A percentile compares a stretch with the other conserved stretches of the same genome.
Conservation (phyloP, 768 basidiomycete genomes). For the Boletus vinaceobasis region DNA sequence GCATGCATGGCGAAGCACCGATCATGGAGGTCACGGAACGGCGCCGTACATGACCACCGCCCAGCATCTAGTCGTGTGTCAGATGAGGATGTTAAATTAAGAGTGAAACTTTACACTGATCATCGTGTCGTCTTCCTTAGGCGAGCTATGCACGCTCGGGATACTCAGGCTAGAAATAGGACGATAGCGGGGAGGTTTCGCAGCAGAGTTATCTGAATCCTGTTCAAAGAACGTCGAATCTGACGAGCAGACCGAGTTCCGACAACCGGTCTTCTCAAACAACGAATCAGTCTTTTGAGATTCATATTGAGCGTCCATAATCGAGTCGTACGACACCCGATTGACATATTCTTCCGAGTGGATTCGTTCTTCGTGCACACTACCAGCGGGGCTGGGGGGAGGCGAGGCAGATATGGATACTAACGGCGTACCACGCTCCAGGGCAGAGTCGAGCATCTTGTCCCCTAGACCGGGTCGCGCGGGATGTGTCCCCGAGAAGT, state of each 20-base stretch:
- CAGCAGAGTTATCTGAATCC: slow-evolving; percentile 29
- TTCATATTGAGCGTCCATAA: slow-evolving; percentile 51
- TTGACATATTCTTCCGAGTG: slow-evolving; percentile 23
- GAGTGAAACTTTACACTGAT: slow-evolving; percentile 53
- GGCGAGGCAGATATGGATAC: slow-evolving; percentile 67
- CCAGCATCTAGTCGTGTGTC: slow-evolving; percentile 59
- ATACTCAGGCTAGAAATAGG: slow-evolving; percentile 65
- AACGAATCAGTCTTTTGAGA: slow-evolving; percentile 47
- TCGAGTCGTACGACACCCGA: slow-evolving; percentile 58
- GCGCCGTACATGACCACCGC: slow-evolving; percentile 71
- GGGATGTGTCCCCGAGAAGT: slow-evolving; percentile 54
- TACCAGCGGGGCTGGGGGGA: slow-evolving; percentile 37
- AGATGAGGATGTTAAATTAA: background rate
- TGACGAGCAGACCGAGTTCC: slow-evolving; percentile 45
- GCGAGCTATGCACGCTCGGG: slow-evolving; percentile 44
- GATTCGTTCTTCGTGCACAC: slow-evolving; percentile 10
- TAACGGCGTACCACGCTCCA: slow-evolving; percentile 52
- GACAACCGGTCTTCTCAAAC: slow-evolving; percentile 60
- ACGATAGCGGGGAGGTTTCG: slow-evolving; percentile 54
- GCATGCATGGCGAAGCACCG: slow-evolving; percentile 67
- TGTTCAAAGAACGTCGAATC: slow-evolving; percentile 63
- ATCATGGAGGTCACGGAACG: slow-evolving; percentile 63
- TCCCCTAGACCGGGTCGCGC: slow-evolving; percentile 76
- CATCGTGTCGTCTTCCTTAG: slow-evolving; percentile 77
- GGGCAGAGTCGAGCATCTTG: slow-evolving; percentile 76